Evolutionary conservation across 768 basidiomycete genomes (phyloP).

Genomic region (Hericium rajendrae): DNA sequence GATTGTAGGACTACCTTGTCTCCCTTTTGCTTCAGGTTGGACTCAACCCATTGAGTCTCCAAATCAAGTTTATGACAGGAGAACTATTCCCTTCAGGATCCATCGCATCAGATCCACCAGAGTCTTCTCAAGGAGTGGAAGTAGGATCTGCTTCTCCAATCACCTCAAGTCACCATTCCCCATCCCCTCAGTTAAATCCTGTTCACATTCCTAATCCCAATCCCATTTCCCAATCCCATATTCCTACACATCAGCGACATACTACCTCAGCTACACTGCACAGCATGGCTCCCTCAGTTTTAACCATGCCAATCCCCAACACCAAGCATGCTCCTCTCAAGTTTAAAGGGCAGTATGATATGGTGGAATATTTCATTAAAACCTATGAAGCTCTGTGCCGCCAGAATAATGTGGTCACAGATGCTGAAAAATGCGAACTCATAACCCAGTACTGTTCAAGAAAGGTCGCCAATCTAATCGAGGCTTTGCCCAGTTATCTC

Average conservation of each 20-base stretch:
- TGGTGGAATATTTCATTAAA: not conserved
- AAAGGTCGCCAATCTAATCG: not conserved
- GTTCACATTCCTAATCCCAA: not conserved
- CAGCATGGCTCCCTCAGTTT: not conserved
- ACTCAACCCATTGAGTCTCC: not conserved
- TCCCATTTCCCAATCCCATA: not conserved
- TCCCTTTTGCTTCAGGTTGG: not conserved
- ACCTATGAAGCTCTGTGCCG: not conserved
- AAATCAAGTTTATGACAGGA: not conserved
- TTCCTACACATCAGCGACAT: too few relatives aligned
- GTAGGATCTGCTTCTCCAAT: too few relatives aligned
- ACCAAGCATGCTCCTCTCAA: not conserved
- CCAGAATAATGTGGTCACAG: not conserved
- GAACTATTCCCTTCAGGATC: too few relatives aligned
- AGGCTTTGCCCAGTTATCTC: not conserved
- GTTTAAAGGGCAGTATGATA: not conserved
- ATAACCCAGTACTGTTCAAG: not conserved
- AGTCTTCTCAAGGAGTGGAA: not conserved
- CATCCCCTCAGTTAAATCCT: not conserved
- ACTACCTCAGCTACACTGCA: too few relatives aligned
- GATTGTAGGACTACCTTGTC: not conserved
- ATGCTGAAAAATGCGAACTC: too few relatives aligned
- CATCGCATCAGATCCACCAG: not conserved
- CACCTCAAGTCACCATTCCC: not conserved
- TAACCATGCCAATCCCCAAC: not conserved